Conservation (phyloP, 2,329 filamentous ascomycete genomes). For the Dryadomyces sulphureus region DNA sequence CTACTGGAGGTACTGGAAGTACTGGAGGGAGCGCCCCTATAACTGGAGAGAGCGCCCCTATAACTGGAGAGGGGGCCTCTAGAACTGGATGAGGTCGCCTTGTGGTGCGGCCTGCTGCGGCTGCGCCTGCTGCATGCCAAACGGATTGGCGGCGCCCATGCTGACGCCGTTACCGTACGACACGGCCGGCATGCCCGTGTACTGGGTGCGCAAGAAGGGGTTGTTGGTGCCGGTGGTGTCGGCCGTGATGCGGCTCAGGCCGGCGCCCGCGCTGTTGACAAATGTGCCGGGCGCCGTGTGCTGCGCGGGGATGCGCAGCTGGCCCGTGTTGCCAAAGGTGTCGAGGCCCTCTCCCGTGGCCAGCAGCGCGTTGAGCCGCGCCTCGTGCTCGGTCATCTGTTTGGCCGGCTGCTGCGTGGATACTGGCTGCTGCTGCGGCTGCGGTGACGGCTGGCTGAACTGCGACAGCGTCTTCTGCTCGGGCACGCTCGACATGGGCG, state of each 20-base stretch:
- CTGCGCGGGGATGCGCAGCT: slow-evolving; percentile 86
- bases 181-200: slow-evolving; percentile 57
- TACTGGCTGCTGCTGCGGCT: slow-evolving; percentile 20
- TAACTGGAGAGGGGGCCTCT: slow-evolving; percentile 11
- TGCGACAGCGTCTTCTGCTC: slow-evolving; percentile 66
- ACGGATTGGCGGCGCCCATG: slow-evolving; percentile 42
- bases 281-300: slow-evolving; percentile 94
- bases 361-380: slow-evolving; percentile 74
- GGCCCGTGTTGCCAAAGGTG: slow-evolving; percentile 94
- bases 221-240: slow-evolving; percentile 68
- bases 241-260: slow-evolving; percentile 52
- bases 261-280: slow-evolving; percentile 83
- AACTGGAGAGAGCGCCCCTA: background rate
- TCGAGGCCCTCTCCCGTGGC: slow-evolving; percentile 84
- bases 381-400: slow-evolving; percentile 47
- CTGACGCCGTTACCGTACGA: slow-evolving; percentile 39
- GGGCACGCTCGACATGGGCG: slow-evolving; percentile 59
- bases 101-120: slow-evolving; percentile 28
- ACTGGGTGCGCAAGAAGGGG: slow-evolving; percentile 75
- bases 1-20: too few species aligned
- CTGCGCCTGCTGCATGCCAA: slow-evolving; percentile 38
- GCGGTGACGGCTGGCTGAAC: slow-evolving; percentile 29
- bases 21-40: too few species aligned
- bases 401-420: slow-evolving; percentile 32
- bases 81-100: slow-evolving; percentile 48